Evolutionary conservation across 2,329 filamentous ascomycete genomes (phyloP), one percentile per base, ranked within the genome.

Genomic region (Chaetomiaceae sp.): DNA sequence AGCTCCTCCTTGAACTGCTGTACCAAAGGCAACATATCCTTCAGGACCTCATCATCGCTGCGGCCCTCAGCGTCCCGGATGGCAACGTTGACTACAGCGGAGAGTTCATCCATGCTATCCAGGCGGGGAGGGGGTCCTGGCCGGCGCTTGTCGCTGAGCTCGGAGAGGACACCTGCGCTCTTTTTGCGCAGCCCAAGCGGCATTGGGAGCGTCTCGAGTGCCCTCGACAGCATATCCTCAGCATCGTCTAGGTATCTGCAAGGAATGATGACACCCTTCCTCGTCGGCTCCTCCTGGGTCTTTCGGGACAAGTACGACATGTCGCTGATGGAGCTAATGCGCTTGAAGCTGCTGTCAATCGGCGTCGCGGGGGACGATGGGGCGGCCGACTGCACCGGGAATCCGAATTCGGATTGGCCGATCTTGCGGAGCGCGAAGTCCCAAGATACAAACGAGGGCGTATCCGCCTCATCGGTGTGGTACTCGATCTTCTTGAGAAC

Each of bases 391-490:
- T 85, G 82, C 13, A 91, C 70, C 9, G 90, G 86, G 57, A 95
- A 77, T 30, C 91, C 91, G 61, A 92, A 95, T 69, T 97, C 94
- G 13, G 88, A 85, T 68, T 95, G 86, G 30, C 90, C 92, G 62
- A 96, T 86, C 79, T 96, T 97, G 68, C 91, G 85, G 55, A 99
- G 84, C 53, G 90, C 80, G 70, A 99, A 99, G 72, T 97, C 92
- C 94, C 94, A 99, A 10, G 90, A 90, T 36, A 97, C 76, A 66
- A 88, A 96, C 9, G 86, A 84, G 21, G 87, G 80, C 21, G 68
- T 69, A 9, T 80, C 78, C 9, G 71, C 77, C 63, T 95, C 90
- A 54, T 90, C 83, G 50, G 86, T 85, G 65, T 91, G 83, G 70
- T 99, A 99, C 64, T 95, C 83, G 53, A 99, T 86, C 62, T 84